These are phyloP conservation scores for Apostasia ramifera DNA, from an alignment of 106 monocot genomes.

Conservation along the genomic window DNA sequence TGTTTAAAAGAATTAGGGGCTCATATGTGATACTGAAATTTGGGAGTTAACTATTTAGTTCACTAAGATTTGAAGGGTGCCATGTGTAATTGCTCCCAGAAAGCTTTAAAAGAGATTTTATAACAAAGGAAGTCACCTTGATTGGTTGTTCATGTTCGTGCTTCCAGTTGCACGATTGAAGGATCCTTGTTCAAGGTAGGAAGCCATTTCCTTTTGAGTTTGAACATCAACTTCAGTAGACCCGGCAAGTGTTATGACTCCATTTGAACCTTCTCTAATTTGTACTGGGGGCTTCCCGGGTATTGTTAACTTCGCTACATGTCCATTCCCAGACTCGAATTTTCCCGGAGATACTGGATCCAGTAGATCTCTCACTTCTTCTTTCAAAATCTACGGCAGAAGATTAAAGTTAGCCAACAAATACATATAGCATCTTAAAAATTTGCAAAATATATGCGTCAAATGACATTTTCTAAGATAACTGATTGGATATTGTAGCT, in stretches of 20 bases:
- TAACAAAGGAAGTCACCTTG: slow-evolving; percentile 43
- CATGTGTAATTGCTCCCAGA: too few relatives aligned
- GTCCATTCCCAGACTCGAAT: slow-evolving; percentile 55
- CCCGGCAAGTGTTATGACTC: slow-evolving; percentile 88
- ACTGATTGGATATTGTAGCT: not conserved
- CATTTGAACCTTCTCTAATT: slow-evolving; percentile 96
- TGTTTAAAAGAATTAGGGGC: too few relatives aligned
- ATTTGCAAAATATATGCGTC: not conserved
- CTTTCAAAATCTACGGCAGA: slow-evolving; percentile 81
- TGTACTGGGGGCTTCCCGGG: slow-evolving; percentile 87
- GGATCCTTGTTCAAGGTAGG: slow-evolving; percentile 89
- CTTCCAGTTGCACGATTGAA: slow-evolving; percentile 92
- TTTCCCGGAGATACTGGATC: slow-evolving; percentile 50
- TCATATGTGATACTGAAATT: too few relatives aligned
- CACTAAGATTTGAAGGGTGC: too few relatives aligned
- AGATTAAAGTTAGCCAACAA: not conserved
- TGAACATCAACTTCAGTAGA: slow-evolving; percentile 86
- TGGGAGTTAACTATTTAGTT: too few relatives aligned
- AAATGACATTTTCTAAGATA: not conserved
- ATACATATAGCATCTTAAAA: not conserved
- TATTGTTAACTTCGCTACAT: slow-evolving; percentile 42
- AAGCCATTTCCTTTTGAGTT: slow-evolving; percentile 81
- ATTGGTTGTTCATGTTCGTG: slow-evolving; percentile 99
- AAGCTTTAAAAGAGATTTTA: too few relatives aligned
- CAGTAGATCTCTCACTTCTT: slow-evolving; percentile 95